Percentiles rank a stretch among this genome's conserved stretches.
Evolutionary conservation across 805 yeast genomes (phyloP).

Genomic region (Lachancea sp.): DNA sequence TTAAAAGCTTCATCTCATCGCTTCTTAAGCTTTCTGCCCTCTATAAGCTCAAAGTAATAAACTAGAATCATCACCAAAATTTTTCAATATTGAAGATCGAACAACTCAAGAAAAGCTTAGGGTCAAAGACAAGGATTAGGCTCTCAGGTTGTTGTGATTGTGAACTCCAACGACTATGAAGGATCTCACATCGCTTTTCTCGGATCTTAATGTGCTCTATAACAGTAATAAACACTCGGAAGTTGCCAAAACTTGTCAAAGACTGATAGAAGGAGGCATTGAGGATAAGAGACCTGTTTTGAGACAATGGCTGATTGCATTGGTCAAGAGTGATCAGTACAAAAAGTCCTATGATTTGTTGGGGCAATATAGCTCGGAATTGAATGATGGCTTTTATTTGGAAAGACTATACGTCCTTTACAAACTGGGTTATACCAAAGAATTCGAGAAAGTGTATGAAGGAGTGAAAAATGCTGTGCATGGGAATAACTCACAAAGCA

Average conservation of each 20-base stretch:
- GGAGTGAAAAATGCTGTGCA: slow-evolving; percentile 13
- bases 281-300: slow-evolving; percentile 21
- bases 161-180: slow-evolving; percentile 15
- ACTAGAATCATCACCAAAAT: neutral
- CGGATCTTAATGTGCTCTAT: slow-evolving; percentile 28
- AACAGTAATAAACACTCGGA: slow-evolving; percentile 24
- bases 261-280: slow-evolving; percentile 20
- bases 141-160: too few species aligned
- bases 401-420: slow-evolving; percentile 61
- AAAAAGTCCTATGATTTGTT: slow-evolving; percentile 43
- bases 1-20: neutral
- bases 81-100: neutral
- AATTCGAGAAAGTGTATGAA: slow-evolving; percentile 25
- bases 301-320: slow-evolving; percentile 48
- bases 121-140: neutral
- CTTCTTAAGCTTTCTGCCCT: neutral
- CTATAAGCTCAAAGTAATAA: neutral
- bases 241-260: slow-evolving; percentile 24
- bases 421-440: slow-evolving; percentile 39
- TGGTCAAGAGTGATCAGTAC: slow-evolving; percentile 62
- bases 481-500: slow-evolving; percentile 13
- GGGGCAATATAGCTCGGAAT: slow-evolving; percentile 33
- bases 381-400: slow-evolving; percentile 30
- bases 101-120: neutral
- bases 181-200: slow-evolving; percentile 21